Evolutionary conservation across 1,139 yeast genomes (phyloP).

Genomic region (Hyphopichia burtonii): DNA sequence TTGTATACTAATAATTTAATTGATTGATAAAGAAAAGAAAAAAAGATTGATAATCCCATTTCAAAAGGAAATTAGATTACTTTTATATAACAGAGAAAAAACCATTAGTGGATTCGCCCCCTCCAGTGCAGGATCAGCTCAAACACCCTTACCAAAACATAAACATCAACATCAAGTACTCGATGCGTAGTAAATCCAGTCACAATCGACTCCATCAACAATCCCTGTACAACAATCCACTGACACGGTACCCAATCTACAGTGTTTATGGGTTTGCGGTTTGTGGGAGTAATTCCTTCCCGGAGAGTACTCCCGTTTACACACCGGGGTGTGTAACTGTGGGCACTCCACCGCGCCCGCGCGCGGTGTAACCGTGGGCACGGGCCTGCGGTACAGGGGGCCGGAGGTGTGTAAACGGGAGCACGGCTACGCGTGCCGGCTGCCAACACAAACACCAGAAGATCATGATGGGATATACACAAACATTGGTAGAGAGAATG

Average conservation of each 20-base stretch:
- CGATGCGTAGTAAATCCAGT: background rate
- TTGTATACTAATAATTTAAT: no score
- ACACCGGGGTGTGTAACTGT: background rate
- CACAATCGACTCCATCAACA: background rate
- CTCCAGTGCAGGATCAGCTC: no score
- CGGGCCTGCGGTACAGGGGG: background rate
- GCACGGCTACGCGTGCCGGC: background rate
- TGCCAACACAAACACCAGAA: background rate
- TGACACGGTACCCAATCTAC: background rate
- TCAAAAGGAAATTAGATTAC: background rate
- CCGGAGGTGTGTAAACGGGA: background rate
- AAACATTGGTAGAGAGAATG: no score
- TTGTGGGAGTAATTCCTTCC: no score
- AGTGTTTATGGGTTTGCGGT: no score
- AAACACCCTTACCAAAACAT: background rate
- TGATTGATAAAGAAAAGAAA: conserved; percentile 4
- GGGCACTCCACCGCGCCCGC: background rate
- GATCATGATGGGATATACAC: background rate
- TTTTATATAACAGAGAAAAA: conserved; percentile 5
- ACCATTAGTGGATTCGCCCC: conserved; percentile 1
- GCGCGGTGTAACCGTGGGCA: background rate
- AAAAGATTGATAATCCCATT: conserved; percentile 3
- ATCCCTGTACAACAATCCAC: background rate
- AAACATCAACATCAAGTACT: background rate
- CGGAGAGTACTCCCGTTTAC: conserved; percentile 1